Evolutionary conservation across 2,329 filamentous ascomycete genomes (phyloP), one percentile per base, ranked within the genome.

Genomic region (Orbilia brochopaga): DNA sequence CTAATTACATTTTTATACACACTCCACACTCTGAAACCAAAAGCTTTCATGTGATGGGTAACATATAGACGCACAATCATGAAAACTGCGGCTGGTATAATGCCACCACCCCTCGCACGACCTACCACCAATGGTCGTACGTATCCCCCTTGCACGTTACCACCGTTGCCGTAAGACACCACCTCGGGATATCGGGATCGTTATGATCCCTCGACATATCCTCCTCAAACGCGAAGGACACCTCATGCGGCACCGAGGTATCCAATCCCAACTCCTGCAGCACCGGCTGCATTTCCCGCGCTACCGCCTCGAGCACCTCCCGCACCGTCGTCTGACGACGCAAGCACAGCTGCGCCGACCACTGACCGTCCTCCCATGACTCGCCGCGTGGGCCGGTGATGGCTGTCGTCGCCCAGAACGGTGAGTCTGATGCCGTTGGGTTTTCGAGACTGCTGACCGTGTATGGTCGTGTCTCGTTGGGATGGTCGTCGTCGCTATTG

Each of bases 351-450:
- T 42, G 37, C 15, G 63, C 63, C 1, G 8, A 19, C 63, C 63
- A 61, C 11, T 32, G 30, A 55, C 55, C 55, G 3, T n/a, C 19
- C n/a, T 44, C 52, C 54, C 62, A 66, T 32, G 21, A 2, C 15
- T n/a, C 55, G 8, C n/a, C 4, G 55, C 6, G 6, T 17, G 19
- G 7, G 17, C 7, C 17, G 7, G 44, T 48, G 44, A 48, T 7
- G 7, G 19, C 19, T 48, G n/a, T 6, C 15, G 44, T 7, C 19
- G n/a, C 44, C 7, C 44, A 48, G 13, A 48, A 21, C 6, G 13
- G 13, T 6, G 13, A 21, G 7, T 48, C 44, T 7, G 7, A 48
- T 37, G 32, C 7, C n/a, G n/a, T n/a, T n/a, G n/a, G n/a, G n/a
- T n/a, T n/a, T n/a, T n/a, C n/a, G n/a, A n/a, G n/a, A n/a, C n/a